These are phyloP conservation scores for Fusarium austroafricanum DNA, from an alignment of 2,329 filamentous ascomycete species.

Conservation along the genomic window DNA sequence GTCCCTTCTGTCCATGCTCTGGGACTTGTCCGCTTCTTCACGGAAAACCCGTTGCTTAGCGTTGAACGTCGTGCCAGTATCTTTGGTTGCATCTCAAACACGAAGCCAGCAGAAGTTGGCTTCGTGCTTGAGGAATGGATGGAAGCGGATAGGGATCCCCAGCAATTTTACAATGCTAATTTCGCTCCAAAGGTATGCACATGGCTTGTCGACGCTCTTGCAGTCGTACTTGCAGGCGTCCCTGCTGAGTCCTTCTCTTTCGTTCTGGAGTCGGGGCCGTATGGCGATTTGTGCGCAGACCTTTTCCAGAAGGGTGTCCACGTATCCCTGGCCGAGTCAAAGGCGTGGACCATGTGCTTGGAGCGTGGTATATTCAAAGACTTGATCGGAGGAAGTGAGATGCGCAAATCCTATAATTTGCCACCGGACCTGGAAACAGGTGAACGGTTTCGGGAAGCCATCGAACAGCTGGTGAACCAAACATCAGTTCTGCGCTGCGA, in stretches of 20 bases:
- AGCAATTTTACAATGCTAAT: no score
- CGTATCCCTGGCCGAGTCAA: not conserved
- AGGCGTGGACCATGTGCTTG: not conserved
- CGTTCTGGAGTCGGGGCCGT: not conserved
- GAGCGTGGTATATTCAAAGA: not conserved
- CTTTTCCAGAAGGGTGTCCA: not conserved
- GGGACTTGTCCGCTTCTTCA: not conserved
- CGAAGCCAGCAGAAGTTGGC: no score
- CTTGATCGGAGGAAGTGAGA: no score
- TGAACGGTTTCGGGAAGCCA: not conserved
- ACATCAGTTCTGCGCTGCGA: not conserved
- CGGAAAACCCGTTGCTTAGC: slow-evolving; percentile 17
- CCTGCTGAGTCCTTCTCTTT: not conserved
- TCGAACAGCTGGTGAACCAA: accelerated
- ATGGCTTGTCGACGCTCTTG: slow-evolving; percentile 14
- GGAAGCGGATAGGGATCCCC: no score
- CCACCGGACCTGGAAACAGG: no score
- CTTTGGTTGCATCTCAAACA: not conserved
- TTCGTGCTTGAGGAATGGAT: no score
- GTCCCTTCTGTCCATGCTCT: not conserved
- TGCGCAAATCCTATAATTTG: no score
- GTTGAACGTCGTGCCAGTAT: slow-evolving; percentile 22
- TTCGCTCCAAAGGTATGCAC: no score
- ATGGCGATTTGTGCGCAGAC: not conserved
- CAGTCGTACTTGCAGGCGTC: not conserved